A percentile compares a stretch with the other conserved stretches of the same genome.
Evolutionary conservation across 1,284 basidiomycete genomes (phyloP).

Genomic region (Gomphus bonarii): DNA sequence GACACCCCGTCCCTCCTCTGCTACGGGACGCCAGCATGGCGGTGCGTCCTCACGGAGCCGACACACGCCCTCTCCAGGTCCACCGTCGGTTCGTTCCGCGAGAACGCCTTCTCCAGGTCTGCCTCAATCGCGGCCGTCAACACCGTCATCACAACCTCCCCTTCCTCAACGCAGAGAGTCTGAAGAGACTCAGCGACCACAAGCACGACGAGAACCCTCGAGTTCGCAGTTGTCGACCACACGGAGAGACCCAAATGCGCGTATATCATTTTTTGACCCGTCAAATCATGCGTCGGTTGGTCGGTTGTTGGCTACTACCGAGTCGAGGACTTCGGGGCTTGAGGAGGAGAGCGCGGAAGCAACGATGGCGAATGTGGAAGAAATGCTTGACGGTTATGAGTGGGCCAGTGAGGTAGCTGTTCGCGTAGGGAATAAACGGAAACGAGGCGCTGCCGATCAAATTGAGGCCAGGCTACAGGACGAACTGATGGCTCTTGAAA

Average conservation of each 20-base stretch:
- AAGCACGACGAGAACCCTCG: conserved; percentile 2
- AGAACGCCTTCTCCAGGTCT: not conserved
- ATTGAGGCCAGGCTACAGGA: conserved; percentile 81
- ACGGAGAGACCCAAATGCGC: conserved; percentile 44
- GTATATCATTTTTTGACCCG: conserved; percentile 73
- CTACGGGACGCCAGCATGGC: not conserved
- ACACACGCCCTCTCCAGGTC: conserved; percentile 3
- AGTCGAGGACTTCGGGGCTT: conserved; percentile 9
- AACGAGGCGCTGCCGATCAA: conserved; percentile 71
- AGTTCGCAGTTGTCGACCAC: not conserved
- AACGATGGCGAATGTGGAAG: conserved; percentile 86
- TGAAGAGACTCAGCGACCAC: not conserved
- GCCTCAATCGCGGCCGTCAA: not conserved
- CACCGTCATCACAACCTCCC: not conserved
- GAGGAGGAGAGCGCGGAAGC: conserved; percentile 70
- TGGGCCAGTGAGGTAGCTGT: conserved; percentile 44
- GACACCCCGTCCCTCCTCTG: not conserved
- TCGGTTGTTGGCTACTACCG: conserved; percentile 41
- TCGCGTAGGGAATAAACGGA: conserved; percentile 50
- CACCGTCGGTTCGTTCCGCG: not conserved
- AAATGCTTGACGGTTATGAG: conserved; percentile 98
- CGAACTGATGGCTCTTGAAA: conserved; percentile 84
- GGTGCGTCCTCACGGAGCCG: not conserved
- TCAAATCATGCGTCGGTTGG: conserved; percentile 65
- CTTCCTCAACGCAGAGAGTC: not conserved